A percentile compares a stretch with the other conserved stretches of the same genome.
phyloP scores from a whole-genome alignment of 2,329 filamentous ascomycete genomes.

The Monilinia laxa region DNA sequence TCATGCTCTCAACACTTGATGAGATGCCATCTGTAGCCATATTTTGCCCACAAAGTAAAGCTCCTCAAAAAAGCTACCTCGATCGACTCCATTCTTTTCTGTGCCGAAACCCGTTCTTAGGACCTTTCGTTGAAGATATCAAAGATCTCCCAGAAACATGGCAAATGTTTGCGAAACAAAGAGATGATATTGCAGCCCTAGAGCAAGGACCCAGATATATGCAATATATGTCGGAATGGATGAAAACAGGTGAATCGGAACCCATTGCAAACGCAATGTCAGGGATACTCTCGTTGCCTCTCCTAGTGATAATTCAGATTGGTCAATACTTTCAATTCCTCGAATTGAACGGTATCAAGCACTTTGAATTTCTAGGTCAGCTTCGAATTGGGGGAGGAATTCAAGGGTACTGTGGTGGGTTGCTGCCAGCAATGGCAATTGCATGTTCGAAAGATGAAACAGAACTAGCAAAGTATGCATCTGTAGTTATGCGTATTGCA shows the following conservation, averaged over 20 bases:
- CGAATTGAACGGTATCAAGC: conserved; percentile 13
- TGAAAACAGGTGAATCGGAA: not conserved
- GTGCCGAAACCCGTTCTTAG: conserved; percentile 22
- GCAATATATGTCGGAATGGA: conserved; percentile 5
- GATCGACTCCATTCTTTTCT: conserved; percentile 15
- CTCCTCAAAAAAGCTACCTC: conserved; percentile 6
- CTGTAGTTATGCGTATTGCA: conserved; percentile 21
- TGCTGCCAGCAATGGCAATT: conserved; percentile 23
- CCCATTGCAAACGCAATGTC: conserved; percentile 11
- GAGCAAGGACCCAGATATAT: conserved; percentile 6
- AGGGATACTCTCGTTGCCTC: conserved; percentile 21
- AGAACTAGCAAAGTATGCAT: conserved; percentile 20
- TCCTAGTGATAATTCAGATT: conserved; percentile 20
- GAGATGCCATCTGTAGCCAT: conserved; percentile 11
- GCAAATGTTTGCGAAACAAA: not conserved
- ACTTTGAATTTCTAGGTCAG: conserved; percentile 21
- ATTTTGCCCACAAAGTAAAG: conserved; percentile 19
- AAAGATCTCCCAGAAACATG: conserved; percentile 20
- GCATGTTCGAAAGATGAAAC: conserved; percentile 24
- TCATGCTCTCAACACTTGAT: not conserved
- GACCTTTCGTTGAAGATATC: conserved; percentile 5
- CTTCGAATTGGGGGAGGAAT: conserved; percentile 21
- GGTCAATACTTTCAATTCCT: conserved; percentile 25
- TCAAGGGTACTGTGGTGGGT: conserved; percentile 28
- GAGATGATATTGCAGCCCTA: conserved; percentile 2